phyloP scores from a whole-genome alignment of 1,139 yeast species.

The Diutina rugosa region DNA sequence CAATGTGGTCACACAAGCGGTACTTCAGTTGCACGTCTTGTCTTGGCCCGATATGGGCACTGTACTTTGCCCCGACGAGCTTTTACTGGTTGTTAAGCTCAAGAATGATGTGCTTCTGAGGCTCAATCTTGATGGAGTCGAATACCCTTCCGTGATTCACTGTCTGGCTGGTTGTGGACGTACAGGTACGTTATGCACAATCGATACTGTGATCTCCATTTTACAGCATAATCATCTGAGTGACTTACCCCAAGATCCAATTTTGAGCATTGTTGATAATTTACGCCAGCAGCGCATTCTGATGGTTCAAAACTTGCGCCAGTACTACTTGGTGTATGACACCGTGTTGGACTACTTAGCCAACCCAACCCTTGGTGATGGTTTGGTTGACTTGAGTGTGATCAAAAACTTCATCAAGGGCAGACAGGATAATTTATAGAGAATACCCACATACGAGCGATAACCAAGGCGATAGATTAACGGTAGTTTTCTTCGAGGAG shows the following conservation, averaged over 20 bases:
- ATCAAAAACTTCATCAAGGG: neutral
- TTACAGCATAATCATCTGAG: conserved; percentile 11
- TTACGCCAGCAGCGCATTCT: conserved; percentile 62
- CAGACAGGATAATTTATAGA: neutral
- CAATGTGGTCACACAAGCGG: conserved; percentile 13
- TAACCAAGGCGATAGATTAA: too few species aligned
- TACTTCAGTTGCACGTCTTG: conserved; percentile 34
- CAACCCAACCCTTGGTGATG: neutral
- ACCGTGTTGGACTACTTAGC: conserved; percentile 7
- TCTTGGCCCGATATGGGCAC: conserved; percentile 40
- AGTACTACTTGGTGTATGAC: conserved; percentile 64
- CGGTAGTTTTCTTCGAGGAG: too few species aligned
- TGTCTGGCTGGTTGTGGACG: conserved; percentile 93
- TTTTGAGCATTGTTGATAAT: conserved; percentile 42
- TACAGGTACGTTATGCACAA: conserved; percentile 74
- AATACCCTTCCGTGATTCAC: conserved; percentile 50
- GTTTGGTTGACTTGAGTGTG: neutral
- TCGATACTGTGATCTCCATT: conserved; percentile 50
- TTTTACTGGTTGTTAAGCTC: conserved; percentile 27
- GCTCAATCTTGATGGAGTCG: conserved; percentile 3
- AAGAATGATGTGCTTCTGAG: conserved; percentile 12
- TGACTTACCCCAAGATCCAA: conserved; percentile 19
- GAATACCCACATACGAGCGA: neutral
- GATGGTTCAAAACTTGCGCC: conserved; percentile 75
- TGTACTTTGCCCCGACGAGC: conserved; percentile 13